A percentile compares a stretch with the other conserved stretches of the same genome.
phyloP scores from a whole-genome alignment of 495 filamentous ascomycete genomes.

The Annulohypoxylon moriforme region DNA sequence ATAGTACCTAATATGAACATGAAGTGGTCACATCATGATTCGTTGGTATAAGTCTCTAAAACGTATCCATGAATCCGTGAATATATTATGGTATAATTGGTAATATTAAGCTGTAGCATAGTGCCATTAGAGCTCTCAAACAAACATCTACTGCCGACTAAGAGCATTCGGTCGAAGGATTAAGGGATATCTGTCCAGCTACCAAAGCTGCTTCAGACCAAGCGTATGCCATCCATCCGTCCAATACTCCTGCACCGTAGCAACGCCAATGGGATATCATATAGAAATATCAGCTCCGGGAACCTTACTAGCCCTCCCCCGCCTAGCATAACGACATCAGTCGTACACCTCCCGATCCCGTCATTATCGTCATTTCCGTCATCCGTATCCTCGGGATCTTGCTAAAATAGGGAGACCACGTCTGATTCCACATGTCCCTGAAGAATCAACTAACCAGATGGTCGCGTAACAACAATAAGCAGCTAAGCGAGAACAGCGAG shows the following conservation, averaged over 20 bases:
- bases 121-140: conserved; percentile 9
- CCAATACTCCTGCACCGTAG: conserved; percentile 13
- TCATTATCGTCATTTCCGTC: conserved; percentile 34
- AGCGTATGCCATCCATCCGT: conserved; percentile 10
- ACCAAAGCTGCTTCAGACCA: background rate
- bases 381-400: background rate
- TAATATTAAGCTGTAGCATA: conserved; percentile 11
- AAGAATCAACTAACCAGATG: background rate
- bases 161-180: background rate
- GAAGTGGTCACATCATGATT: too few species aligned
- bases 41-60: background rate
- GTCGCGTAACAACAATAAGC: background rate
- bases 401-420: background rate
- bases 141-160: conserved; percentile 10
- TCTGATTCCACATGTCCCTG: background rate
- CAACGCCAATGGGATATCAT: conserved; percentile 36
- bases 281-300: conserved; percentile 8
- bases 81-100: background rate
- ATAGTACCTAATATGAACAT: too few species aligned
- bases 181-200: conserved; percentile 7
- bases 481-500: background rate
- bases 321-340: background rate
- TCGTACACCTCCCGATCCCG: conserved; percentile 14
- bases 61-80: background rate
- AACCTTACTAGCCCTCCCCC: background rate